Conservation (phyloP, 306 rosid genomes). For the Cicer chorassanicum region DNA sequence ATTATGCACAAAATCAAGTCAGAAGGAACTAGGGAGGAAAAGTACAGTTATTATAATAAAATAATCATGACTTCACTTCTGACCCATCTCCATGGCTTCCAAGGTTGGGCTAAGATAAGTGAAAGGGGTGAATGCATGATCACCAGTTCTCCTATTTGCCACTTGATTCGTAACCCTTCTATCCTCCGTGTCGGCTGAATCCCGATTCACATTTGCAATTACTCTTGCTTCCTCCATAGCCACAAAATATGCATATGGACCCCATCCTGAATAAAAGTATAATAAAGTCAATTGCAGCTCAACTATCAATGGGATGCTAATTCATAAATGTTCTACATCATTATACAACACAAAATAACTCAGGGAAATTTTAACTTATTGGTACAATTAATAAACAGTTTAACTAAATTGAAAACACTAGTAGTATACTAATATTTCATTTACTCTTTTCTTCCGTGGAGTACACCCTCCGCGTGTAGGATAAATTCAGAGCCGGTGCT, state of each 20-base stretch:
- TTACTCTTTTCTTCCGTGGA: neutral
- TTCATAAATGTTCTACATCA: neutral
- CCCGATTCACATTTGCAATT: slow-evolving; percentile 33
- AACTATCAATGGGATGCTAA: neutral
- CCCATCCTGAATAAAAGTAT: slow-evolving; percentile 72
- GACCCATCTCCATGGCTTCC: slow-evolving; percentile 70
- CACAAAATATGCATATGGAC: slow-evolving; percentile 83
- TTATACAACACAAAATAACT: neutral
- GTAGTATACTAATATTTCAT: too few species aligned
- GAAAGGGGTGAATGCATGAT: slow-evolving; percentile 40
- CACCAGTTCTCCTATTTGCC: slow-evolving; percentile 44
- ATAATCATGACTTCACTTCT: slow-evolving; percentile 37
- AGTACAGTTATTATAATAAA: neutral
- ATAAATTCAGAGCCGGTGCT: neutral
- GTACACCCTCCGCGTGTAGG: neutral
- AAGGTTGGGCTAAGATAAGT: slow-evolving; percentile 48
- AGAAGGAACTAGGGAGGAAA: slow-evolving; percentile 21
- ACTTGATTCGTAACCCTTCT: slow-evolving; percentile 41
- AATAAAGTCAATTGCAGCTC: neutral
- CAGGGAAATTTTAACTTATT: neutral
- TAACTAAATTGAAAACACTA: neutral
- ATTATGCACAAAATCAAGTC: slow-evolving; percentile 23
- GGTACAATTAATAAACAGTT: neutral
- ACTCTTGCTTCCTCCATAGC: slow-evolving; percentile 61
- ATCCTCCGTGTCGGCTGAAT: slow-evolving; percentile 38